A percentile compares a stretch with the other conserved stretches of the same genome.
Evolutionary conservation across 23 red algal genomes (phyloP).

Genomic region (Gracilaria domingensis): DNA sequence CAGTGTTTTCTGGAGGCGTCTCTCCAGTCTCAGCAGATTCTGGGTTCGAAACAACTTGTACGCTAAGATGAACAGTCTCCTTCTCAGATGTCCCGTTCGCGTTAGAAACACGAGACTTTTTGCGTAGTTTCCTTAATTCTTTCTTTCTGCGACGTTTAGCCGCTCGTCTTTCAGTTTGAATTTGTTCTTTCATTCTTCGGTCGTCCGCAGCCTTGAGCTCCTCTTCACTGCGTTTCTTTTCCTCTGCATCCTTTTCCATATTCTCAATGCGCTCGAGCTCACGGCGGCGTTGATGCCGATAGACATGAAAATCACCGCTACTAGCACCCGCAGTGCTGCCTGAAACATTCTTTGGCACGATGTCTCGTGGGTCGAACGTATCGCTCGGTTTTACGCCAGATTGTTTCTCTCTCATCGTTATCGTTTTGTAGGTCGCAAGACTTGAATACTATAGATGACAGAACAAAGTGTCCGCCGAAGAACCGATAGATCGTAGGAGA

Average conservation of each 20-base stretch:
- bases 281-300: slow-evolving; percentile 75
- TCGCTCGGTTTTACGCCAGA: background rate
- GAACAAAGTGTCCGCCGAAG: too few relatives aligned
- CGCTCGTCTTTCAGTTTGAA: slow-evolving; percentile 49
- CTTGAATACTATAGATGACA: too few relatives aligned
- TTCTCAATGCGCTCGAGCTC: slow-evolving; percentile 77
- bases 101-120: background rate
- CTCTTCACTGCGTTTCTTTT: background rate
- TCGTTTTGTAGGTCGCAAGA: background rate
- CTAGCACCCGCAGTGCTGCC: slow-evolving; percentile 87
- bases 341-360: slow-evolving; percentile 76
- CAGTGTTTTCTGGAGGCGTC: background rate
- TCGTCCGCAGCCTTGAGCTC: slow-evolving; percentile 9
- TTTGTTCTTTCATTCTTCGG: slow-evolving; percentile 1
- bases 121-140: slow-evolving; percentile 19
- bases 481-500: too few relatives aligned
- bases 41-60: background rate
- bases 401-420: background rate
- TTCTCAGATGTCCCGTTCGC: background rate
- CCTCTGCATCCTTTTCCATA: slow-evolving; percentile 54
- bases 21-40: background rate
- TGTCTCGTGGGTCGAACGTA: slow-evolving; percentile 40
- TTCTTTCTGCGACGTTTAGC: slow-evolving; percentile 57
- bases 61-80: background rate
- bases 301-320: slow-evolving; percentile 96